Base-by-base conservation (phyloP, 1,284 basidiomycete genomes). In the Trametes hirsuta region DNA sequence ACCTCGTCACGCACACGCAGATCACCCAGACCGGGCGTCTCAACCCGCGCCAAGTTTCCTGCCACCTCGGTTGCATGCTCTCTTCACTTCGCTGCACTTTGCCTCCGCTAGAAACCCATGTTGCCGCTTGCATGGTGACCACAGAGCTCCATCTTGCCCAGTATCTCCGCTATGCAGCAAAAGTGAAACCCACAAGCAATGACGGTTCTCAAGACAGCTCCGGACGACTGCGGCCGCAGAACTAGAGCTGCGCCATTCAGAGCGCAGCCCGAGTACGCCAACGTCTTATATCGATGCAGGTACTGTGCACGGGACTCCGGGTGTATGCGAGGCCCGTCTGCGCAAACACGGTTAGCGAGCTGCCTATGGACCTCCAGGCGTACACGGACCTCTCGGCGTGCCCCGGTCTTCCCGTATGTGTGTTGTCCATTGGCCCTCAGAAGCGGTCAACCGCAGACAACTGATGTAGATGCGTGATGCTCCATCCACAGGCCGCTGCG, bases 291-390 rank as follows among this genome's bases (percentile, higher is more conserved):
- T 30, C 30, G 30, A 8, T 8, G 30, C 30, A 8, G n/a, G 35
- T 11, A 36, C 35, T 14, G 34, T 2, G 47, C 34, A 11, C 15
- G 35, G n/a, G 11, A 4, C 15, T 11, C 36, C 48, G 15, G 18
- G 24, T 12, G 37, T 6, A 40, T 18, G 3, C 36, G 46, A 36
- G 24, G 18, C 25, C 15, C 15, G 12, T 22, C 10, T 34, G 39
- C 14, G 10, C 47, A 18, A 5, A 15, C 9, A 35, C 21, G 40
- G 24, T 36, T 9, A 39, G 39, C 15, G 12, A 37, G n/a, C 9
- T 42, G 18, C 40, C 24, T 50, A 35, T 15, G 60, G 59, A 61
- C 59, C 59, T 40, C 41, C 59, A 54, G 37, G 51, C 21, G 41
- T 48, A 55, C 49, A 61, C 54, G 39, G 15, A 25, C 40, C 11